Evolutionary conservation across 805 yeast genomes (phyloP), one percentile per base, ranked within the genome.

Genomic region (Barnettozyma pratensis): DNA sequence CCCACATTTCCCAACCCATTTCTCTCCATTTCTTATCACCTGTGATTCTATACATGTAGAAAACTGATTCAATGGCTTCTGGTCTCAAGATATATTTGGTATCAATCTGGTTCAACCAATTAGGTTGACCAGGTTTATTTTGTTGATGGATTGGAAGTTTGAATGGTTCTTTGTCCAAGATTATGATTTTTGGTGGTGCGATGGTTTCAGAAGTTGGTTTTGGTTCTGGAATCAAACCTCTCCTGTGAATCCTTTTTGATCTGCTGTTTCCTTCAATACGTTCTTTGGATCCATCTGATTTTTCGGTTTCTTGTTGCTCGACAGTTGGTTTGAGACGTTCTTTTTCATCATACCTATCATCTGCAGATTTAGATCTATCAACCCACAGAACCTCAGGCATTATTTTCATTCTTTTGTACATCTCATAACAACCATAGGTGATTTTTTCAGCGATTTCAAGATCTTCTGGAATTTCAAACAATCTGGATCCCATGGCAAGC

Each of bases 21-120:
- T 73, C 72, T 51, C 82, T 75, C 79, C 85, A 83, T 53, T 67
- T 65, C 1, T 69, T 56, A 49, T 82, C 83, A 6, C 84, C 84
- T 0, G 86, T 81, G 44, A 79, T 70, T 49, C 87, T 69, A 54
- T 77, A 81, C 65, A 81, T 66, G 56, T 76, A 74, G 54, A 77
- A 77, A 4, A 83, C 69, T 0, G 85, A 77, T 58, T 82, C 86
- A 41, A 82, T 73, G 19, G 81, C 74, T 57, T 81, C 83, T 0
- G 87, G 84, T 26, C 85, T 70, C 26, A 82, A 62, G n/a, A 77
- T 61, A 50, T 70, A 77, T 41, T 67, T 50, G 3, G 73, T 61
- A 25, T 68, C 66, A 37, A 70, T 55, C 54, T 60, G 59, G 28
- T 70, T 54, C 12, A 71, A 64, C 57, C 64, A 60, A 1, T 65